Evolutionary conservation across 2,329 filamentous ascomycete genomes (phyloP).

Genomic region (Daldinia sp.): DNA sequence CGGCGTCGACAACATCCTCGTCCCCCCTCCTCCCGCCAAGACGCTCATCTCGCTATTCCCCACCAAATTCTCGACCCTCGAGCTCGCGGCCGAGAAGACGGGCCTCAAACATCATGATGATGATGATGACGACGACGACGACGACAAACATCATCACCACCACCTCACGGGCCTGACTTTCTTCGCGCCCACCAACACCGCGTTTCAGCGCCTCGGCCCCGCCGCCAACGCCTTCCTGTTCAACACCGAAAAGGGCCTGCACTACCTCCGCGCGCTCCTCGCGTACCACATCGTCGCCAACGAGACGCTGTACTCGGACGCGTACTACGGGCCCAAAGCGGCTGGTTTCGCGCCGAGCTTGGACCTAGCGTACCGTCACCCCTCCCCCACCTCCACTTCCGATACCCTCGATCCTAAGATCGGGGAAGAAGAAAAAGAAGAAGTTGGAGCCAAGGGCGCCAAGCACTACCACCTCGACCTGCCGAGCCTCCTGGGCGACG

Average conservation of each 20-base stretch:
- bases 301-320: slow-evolving; percentile 76
- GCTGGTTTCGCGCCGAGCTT: slow-evolving; percentile 38
- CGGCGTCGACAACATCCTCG: slow-evolving; percentile 77
- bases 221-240: slow-evolving; percentile 87
- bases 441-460: slow-evolving; percentile 52
- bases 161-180: slow-evolving; percentile 75
- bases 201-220: slow-evolving; percentile 81
- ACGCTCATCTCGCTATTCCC: slow-evolving; percentile 73
- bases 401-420: too few species aligned
- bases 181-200: slow-evolving; percentile 84
- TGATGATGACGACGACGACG: slow-evolving; percentile 37
- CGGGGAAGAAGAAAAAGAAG: too few species aligned
- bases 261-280: slow-evolving; percentile 79
- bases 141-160: slow-evolving; percentile 57
- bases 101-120: slow-evolving; percentile 64
- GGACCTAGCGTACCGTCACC: background rate
- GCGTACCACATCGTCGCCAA: slow-evolving; percentile 53
- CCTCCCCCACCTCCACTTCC: too few species aligned
- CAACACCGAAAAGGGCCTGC: slow-evolving; percentile 75
- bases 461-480: slow-evolving; percentile 76
- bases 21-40: slow-evolving; percentile 76
- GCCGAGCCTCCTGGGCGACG: slow-evolving; percentile 76
- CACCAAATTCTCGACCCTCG: slow-evolving; percentile 80
- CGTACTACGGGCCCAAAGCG: slow-evolving; percentile 69
- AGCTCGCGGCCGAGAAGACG: slow-evolving; percentile 80